phyloP scores from a whole-genome alignment of 2,329 filamentous ascomycete genomes.

The Bertia moriformis region DNA sequence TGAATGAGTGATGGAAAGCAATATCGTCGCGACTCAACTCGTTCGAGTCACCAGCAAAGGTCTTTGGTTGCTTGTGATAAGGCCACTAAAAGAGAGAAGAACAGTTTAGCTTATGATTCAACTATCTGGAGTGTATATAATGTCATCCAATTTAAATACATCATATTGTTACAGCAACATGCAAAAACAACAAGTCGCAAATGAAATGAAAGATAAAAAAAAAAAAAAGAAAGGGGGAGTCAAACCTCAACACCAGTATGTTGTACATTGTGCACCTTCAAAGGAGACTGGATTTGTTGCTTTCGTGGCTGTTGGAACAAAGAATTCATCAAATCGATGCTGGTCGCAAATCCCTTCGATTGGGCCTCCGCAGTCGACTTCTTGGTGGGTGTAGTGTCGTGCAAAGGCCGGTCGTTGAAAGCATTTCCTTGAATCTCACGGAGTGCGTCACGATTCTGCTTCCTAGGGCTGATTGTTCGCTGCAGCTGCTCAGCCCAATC shows the following conservation, averaged over 20 bases:
- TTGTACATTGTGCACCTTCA: conserved; percentile 35
- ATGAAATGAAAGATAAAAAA: background rate
- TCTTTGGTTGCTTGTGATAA: conserved; percentile 66
- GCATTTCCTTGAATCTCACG: conserved; percentile 1
- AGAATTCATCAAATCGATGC: conserved; percentile 93
- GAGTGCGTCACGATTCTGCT: conserved; percentile 61
- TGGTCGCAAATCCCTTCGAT: conserved; percentile 61
- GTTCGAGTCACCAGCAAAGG: conserved; percentile 42
- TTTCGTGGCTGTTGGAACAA: conserved; percentile 57
- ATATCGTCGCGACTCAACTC: conserved; percentile 33
- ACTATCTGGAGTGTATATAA: conserved; percentile 5
- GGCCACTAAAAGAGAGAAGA: conserved; percentile 54
- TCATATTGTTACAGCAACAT: no score
- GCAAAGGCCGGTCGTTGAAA: background rate
- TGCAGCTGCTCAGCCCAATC: conserved; percentile 91
- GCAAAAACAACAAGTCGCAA: conserved; percentile 15
- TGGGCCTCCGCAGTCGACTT: conserved; percentile 23
- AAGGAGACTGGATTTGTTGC: conserved; percentile 28
- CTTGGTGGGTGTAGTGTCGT: conserved; percentile 7
- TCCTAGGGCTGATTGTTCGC: conserved; percentile 84
- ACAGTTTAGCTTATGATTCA: conserved; percentile 27
- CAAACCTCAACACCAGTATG: conserved; percentile 59
- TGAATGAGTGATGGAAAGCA: conserved; percentile 58
- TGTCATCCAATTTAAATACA: background rate
- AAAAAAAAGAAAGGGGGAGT: conserved; percentile 27